Percentiles rank a stretch among this genome's conserved stretches.
phyloP scores from a whole-genome alignment of 208 protist genomes.

The Leishmania major region DNA sequence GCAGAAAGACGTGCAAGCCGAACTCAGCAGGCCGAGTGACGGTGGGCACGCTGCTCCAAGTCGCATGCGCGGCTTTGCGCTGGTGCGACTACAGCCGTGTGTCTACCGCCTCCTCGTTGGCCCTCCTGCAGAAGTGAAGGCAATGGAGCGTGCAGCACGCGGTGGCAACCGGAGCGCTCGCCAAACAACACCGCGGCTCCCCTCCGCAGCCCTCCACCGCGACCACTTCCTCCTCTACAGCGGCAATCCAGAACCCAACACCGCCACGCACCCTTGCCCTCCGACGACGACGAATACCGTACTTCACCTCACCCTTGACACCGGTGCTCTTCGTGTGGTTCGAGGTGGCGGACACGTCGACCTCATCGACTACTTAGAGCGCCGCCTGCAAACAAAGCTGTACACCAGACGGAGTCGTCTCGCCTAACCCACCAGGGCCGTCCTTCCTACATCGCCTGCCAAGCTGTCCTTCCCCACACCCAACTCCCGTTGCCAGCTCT shows the following conservation, averaged over 20 bases:
- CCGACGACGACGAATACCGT: slow-evolving; percentile 9
- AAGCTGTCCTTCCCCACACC: neutral
- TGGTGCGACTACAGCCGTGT: slow-evolving; percentile 45
- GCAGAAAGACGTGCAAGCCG: slow-evolving; percentile 37
- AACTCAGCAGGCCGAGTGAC: neutral
- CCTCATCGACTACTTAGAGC: slow-evolving; percentile 74
- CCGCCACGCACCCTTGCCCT: neutral
- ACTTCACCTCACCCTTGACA: slow-evolving; percentile 69
- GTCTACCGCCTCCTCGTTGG: slow-evolving; percentile 39
- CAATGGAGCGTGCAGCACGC: neutral
- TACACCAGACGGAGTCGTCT: neutral
- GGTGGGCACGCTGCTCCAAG: neutral
- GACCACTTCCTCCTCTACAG: slow-evolving; percentile 18
- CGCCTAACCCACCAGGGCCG: too few species aligned
- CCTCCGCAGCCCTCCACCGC: slow-evolving; percentile 8
- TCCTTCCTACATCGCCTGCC: neutral
- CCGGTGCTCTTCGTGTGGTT: slow-evolving; percentile 51
- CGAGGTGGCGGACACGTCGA: slow-evolving; percentile 73
- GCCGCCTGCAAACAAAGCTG: slow-evolving; percentile 32
- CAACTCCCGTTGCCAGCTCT: neutral
- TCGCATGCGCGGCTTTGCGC: slow-evolving; percentile 24
- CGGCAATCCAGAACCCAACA: neutral
- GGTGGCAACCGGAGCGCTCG: neutral
- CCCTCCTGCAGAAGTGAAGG: slow-evolving; percentile 18
- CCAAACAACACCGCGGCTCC: neutral